A percentile compares a stretch with the other conserved stretches of the same genome.
phyloP scores from a whole-genome alignment of 108 stramenopile genomes.

The Fistulifera pelliculosa region DNA sequence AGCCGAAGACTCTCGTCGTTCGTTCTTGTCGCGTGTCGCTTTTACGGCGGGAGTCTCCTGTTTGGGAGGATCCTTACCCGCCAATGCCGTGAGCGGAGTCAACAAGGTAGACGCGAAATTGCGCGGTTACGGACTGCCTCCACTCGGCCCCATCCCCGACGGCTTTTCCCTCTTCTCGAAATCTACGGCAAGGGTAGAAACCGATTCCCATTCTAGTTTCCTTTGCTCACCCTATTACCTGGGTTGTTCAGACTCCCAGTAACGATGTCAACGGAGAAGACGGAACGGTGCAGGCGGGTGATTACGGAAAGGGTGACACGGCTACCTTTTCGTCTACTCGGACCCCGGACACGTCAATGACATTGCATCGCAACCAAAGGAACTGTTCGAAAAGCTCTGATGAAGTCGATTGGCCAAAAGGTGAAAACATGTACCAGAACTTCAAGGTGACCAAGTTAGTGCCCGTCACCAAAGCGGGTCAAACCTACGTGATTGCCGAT shows the following conservation, averaged over 20 bases:
- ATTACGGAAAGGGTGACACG: slow-evolving; percentile 95
- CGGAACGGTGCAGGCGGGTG: slow-evolving; percentile 90
- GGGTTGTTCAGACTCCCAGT: slow-evolving; percentile 83
- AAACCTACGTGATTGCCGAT: slow-evolving; percentile 77
- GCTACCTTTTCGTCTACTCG: slow-evolving; percentile 80
- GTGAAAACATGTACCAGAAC: slow-evolving; percentile 85
- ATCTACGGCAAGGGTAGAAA: slow-evolving; percentile 79
- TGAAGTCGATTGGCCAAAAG: slow-evolving; percentile 77
- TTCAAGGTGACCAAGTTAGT: slow-evolving; percentile 85
- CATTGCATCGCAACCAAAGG: slow-evolving; percentile 46
- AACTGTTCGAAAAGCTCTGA: slow-evolving; percentile 61
- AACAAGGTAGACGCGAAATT: slow-evolving; percentile 71
- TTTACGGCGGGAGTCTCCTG: slow-evolving; percentile 19
- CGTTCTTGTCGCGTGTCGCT: slow-evolving; percentile 41
- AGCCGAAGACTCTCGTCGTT: slow-evolving; percentile 43
- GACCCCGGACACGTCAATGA: slow-evolving; percentile 55
- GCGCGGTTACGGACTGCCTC: slow-evolving; percentile 58
- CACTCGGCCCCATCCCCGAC: slow-evolving; percentile 44
- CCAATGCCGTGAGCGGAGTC: slow-evolving; percentile 56
- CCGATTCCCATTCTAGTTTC: slow-evolving; percentile 78
- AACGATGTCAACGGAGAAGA: slow-evolving; percentile 93
- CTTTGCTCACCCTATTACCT: slow-evolving; percentile 81
- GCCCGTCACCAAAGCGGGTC: slow-evolving; percentile 39
- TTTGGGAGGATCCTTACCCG: slow-evolving; percentile 7
- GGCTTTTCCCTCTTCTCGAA: slow-evolving; percentile 80